phyloP scores from a whole-genome alignment of 2,329 filamentous ascomycete species.

The Colletotrichum trifolii region DNA sequence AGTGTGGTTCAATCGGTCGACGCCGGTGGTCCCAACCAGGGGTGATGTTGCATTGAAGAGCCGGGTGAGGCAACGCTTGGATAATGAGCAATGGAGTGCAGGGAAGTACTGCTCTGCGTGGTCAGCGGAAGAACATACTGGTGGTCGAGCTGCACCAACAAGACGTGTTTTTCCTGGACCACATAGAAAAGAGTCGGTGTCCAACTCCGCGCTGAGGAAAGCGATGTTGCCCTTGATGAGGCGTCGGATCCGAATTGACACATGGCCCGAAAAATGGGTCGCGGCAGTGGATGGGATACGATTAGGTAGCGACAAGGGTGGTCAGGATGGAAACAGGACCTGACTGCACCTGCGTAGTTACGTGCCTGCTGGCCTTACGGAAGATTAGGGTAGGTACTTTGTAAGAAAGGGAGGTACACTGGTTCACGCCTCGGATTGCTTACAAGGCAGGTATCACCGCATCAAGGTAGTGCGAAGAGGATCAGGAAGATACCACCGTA shows the following conservation, averaged over 20 bases:
- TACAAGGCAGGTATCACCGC: too few species aligned
- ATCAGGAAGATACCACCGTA: too few species aligned
- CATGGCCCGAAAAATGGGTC: conserved; percentile 1
- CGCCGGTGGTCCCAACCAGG: conserved; percentile 20
- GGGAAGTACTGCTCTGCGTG: conserved; percentile 21
- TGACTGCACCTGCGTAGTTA: too few species aligned
- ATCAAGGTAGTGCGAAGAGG: too few species aligned
- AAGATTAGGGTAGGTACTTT: too few species aligned
- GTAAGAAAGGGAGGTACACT: too few species aligned
- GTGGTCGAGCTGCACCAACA: conserved; percentile 26
- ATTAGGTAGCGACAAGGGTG: too few species aligned
- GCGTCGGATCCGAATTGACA: conserved; percentile 20
- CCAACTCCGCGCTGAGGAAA: conserved; percentile 26
- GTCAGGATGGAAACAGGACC: too few species aligned
- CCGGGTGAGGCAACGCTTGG: conserved; percentile 21
- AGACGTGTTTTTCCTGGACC: conserved; percentile 4
- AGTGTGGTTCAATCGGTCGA: conserved; percentile 30
- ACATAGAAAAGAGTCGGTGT: not conserved
- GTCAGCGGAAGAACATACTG: conserved; percentile 1
- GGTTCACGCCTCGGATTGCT: too few species aligned
- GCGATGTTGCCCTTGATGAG: conserved; percentile 26
- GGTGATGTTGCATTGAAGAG: conserved; percentile 33
- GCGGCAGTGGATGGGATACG: not conserved
- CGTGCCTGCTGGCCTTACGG: too few species aligned
- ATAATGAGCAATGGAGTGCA: conserved; percentile 28